Base-by-base conservation (phyloP, 306 rosid species). In the Quercus glauca region DNA sequence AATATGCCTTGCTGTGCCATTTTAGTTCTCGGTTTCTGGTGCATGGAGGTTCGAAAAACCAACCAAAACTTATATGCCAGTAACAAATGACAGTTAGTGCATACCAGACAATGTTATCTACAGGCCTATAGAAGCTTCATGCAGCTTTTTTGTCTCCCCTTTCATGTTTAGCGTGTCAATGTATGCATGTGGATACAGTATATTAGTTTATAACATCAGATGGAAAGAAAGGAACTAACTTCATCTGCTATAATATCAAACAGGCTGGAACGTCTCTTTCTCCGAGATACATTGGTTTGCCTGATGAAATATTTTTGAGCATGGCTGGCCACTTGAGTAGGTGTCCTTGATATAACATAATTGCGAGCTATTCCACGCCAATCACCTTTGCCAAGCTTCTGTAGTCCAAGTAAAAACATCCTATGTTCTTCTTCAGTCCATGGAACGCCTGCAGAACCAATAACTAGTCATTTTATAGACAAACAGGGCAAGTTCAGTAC, bases 361-460 rank as follows among this genome's bases (percentile, higher is more conserved):
- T 91, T 95, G 71, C 99, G 91, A 55, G 99, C 96, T 21, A 95
- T 95, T 81, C 99, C 99, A 75, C 99, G 98, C 99, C 99, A 95
- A 82, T 95, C 99, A 58, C 99, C 99, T 91, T 95, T 95, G 60
- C 99, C 99, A 73, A 93, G 94, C 86, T 91, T 95, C 87, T 95
- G 96, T 83, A 95, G 81, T 80, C 99, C 99, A 25, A 93, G 93
- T 81, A 95, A 86, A 83, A 95, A 95, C 99, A 95, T 93, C 83
- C 98, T 91, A 80, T 95, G 99, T 74, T 95, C 99, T 83, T 93
- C 99, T 83, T 95, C 99, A 53, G 99, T 95, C 99, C 99, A 95
- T 3, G 99, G 99, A 84, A 87, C 88, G 41, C 99, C 99, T 95
- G 86, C 83, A 83, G 57, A 84, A 23, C 55, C 52, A 74, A 61